phyloP scores from a whole-genome alignment of 805 yeast genomes.

The Nakazawaea molendinolei region DNA sequence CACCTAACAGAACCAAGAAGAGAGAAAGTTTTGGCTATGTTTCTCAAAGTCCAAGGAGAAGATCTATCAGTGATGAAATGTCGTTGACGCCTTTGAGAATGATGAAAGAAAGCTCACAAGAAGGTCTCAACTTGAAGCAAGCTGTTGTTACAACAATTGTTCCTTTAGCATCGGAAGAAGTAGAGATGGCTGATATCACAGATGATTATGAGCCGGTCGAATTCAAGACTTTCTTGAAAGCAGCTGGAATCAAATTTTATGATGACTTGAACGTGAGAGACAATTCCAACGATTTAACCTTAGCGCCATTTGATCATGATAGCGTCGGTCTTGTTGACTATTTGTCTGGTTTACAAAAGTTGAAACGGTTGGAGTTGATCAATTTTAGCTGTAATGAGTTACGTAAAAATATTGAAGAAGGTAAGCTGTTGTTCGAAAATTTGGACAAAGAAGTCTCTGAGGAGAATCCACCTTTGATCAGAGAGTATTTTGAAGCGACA shows the following conservation, averaged over 20 bases:
- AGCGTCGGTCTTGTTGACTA: slow-evolving; percentile 24
- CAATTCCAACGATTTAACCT: neutral
- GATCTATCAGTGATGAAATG: slow-evolving; percentile 5
- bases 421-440: slow-evolving; percentile 38
- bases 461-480: slow-evolving; percentile 43
- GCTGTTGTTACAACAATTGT: slow-evolving; percentile 18
- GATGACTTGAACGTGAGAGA: slow-evolving; percentile 33
- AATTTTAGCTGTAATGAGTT: slow-evolving; percentile 51
- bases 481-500: slow-evolving; percentile 37
- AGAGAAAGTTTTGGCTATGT: slow-evolving; percentile 4
- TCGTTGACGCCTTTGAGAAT: slow-evolving; percentile 11
- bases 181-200: slow-evolving; percentile 8
- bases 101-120: slow-evolving; percentile 4
- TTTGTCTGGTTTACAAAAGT: slow-evolving; percentile 30
- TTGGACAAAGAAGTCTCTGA: slow-evolving; percentile 37
- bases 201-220: slow-evolving; percentile 28
- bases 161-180: slow-evolving; percentile 22
- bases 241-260: slow-evolving; percentile 35
- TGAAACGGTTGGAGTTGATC: slow-evolving; percentile 40
- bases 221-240: slow-evolving; percentile 30
- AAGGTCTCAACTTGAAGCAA: slow-evolving; percentile 3
- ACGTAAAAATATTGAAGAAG: slow-evolving; percentile 41
- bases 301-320: neutral
- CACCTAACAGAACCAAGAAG: slow-evolving; percentile 10
- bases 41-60: slow-evolving; percentile 3